phyloP scores from a whole-genome alignment of 192 early-diverging fungal genomes.

The Entomortierella lignicola region DNA sequence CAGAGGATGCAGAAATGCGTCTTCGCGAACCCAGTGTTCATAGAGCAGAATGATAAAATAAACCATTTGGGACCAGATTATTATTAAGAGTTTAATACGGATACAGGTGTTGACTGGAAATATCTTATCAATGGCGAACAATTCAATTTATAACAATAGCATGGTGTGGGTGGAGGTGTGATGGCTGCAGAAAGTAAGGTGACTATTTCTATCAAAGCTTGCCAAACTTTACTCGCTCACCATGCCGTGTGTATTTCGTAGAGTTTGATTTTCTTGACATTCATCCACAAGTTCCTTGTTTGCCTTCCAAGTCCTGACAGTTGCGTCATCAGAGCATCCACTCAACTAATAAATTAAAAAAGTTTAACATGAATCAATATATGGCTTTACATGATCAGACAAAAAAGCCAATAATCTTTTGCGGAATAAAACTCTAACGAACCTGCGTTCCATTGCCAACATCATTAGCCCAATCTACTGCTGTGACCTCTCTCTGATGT shows the following conservation, averaged over 20 bases:
- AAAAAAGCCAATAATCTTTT: no score
- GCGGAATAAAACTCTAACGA: background rate
- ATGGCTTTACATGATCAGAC: no score
- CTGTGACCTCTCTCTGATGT: conserved; percentile 75
- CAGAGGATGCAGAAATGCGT: conserved; percentile 21
- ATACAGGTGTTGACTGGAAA: no score
- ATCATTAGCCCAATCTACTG: conserved; percentile 78
- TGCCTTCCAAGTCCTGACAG: conserved; percentile 76
- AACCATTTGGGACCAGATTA: background rate
- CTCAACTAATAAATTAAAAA: conserved; percentile 65
- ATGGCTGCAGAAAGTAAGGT: no score
- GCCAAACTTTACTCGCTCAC: conserved; percentile 10
- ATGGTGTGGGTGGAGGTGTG: no score
- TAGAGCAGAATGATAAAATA: conserved; percentile 1
- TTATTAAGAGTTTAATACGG: no score
- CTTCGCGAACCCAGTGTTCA: conserved; percentile 11
- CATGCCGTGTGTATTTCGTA: conserved; percentile 32
- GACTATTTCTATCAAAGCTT: background rate
- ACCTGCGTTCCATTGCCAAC: conserved; percentile 61
- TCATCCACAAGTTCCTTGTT: conserved; percentile 28
- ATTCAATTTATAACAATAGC: no score
- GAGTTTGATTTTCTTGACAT: conserved; percentile 21
- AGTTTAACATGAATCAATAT: no score
- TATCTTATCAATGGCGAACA: no score
- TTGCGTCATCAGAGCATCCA: conserved; percentile 81